Conservation (phyloP, 176 grass and related monocot genomes). For the Hordeum vulgare region DNA sequence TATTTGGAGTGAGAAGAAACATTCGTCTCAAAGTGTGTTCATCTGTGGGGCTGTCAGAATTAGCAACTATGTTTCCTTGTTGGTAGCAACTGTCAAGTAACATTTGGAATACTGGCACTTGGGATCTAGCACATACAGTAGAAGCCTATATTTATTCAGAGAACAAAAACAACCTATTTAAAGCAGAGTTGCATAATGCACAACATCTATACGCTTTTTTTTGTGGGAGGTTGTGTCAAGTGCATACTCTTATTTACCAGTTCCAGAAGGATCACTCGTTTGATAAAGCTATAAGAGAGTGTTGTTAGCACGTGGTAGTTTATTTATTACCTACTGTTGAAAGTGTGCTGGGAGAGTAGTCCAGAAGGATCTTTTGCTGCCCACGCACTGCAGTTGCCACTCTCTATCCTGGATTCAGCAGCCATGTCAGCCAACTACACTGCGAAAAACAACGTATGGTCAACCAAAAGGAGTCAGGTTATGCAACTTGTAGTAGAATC, state of each 20-base stretch:
- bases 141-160: background rate
- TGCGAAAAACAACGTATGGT: background rate
- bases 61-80: too few relatives aligned
- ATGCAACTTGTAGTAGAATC: too few relatives aligned
- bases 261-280: background rate
- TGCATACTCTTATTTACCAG: background rate
- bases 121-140: background rate
- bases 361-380: slow-evolving; percentile 65
- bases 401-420: slow-evolving; percentile 10
- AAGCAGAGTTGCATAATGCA: too few relatives aligned
- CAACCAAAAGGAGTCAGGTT: too few relatives aligned
- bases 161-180: background rate
- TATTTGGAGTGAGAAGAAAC: too few relatives aligned
- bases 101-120: too few relatives aligned
- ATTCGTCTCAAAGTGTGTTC: too few relatives aligned
- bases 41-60: too few relatives aligned
- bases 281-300: background rate
- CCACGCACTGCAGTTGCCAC: slow-evolving; percentile 57
- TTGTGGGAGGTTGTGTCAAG: background rate
- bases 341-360: slow-evolving; percentile 61
- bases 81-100: too few relatives aligned
- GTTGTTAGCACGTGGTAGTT: background rate
- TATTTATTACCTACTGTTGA: slow-evolving; percentile 42
- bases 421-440: slow-evolving; percentile 29
- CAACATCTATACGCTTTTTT: too few relatives aligned